A percentile compares a stretch with the other conserved stretches of the same genome.
Conservation (phyloP, 441 rosid species). For the Erodium texanum region DNA sequence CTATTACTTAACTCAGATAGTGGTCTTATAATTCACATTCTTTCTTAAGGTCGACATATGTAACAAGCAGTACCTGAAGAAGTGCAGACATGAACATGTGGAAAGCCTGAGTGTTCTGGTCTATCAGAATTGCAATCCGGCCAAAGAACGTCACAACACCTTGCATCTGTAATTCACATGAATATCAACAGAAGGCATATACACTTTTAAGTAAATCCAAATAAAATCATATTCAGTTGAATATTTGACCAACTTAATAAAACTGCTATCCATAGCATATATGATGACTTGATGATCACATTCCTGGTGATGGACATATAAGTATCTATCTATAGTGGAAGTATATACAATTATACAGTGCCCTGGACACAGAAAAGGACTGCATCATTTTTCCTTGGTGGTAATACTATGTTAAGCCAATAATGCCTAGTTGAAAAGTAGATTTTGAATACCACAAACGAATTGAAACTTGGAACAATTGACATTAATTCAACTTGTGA, state of each 20-base stretch:
- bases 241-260: no score
- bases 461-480: neutral
- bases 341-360: no score
- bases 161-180: slow-evolving; percentile 59
- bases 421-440: neutral
- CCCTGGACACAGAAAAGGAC: neutral
- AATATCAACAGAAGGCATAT: neutral
- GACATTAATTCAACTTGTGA: neutral
- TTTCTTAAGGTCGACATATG: no score
- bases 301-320: neutral
- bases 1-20: neutral
- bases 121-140: slow-evolving; percentile 75
- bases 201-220: neutral
- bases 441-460: neutral
- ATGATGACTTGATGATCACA: neutral
- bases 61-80: slow-evolving; percentile 60
- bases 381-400: neutral
- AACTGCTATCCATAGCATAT: neutral
- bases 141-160: slow-evolving; percentile 91
- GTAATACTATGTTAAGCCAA: neutral
- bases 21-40: neutral
- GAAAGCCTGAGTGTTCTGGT: slow-evolving; percentile 93
- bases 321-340: neutral
- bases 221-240: no score
- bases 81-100: slow-evolving; percentile 95